Evolutionary conservation across 192 early-diverging fungal genomes (phyloP).

Genomic region (Coemansia sp.): DNA sequence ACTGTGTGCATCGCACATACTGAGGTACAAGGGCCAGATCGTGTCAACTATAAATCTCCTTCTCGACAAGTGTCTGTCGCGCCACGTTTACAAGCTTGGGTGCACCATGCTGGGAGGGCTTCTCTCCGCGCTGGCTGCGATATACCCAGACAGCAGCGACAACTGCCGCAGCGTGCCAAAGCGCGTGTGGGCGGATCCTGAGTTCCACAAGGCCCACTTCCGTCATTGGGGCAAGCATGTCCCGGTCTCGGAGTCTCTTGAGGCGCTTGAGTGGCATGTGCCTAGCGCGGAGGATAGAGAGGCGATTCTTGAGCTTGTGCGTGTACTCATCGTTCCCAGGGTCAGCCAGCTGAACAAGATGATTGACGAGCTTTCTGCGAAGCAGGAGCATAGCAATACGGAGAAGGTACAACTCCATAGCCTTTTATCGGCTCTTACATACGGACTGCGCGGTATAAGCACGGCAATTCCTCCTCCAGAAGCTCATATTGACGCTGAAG

Average conservation of each 20-base stretch:
- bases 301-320: constrained; percentile 66
- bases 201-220: constrained; percentile 67
- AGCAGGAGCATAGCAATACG: constrained; percentile 14
- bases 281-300: constrained; percentile 67
- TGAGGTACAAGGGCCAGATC: constrained; percentile 30
- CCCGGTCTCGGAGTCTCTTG: constrained; percentile 41
- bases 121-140: not conserved
- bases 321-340: constrained; percentile 53
- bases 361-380: constrained; percentile 12
- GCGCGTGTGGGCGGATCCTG: constrained; percentile 34
- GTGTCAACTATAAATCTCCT: constrained; percentile 24
- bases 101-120: constrained; percentile 12
- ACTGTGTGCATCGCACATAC: constrained; percentile 23
- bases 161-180: constrained; percentile 35
- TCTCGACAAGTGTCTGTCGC: constrained; percentile 31
- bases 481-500: constrained; percentile 6
- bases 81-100: constrained; percentile 39
- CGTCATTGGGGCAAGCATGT: constrained; percentile 72
- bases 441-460: constrained; percentile 33
- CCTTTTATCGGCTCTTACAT: constrained; percentile 18
- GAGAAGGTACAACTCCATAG: constrained; percentile 44
- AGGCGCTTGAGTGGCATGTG: constrained; percentile 75
- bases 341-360: constrained; percentile 23
- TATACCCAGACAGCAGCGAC: constrained; percentile 8
- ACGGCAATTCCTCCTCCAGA: constrained; percentile 31